These are phyloP conservation scores for Farysia itapuensis DNA, from an alignment of 1,284 basidiomycete genomes.

Conservation along the genomic window DNA sequence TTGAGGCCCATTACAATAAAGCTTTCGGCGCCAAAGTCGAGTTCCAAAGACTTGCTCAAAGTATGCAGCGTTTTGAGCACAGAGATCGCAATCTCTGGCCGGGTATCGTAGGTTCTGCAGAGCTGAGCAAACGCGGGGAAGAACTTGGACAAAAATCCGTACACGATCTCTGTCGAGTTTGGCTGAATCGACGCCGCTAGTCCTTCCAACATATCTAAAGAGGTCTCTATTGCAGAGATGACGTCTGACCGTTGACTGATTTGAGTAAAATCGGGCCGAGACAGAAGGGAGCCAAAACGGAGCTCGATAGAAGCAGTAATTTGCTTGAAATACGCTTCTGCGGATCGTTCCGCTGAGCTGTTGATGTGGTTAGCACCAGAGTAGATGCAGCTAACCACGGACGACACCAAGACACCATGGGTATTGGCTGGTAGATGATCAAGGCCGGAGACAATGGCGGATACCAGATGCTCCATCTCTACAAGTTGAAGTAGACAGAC, in stretches of 20 bases:
- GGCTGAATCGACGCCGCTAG: conserved; percentile 37
- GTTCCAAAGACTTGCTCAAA: conserved; percentile 20
- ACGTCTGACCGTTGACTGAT: conserved; percentile 38
- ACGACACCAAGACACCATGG: conserved; percentile 43
- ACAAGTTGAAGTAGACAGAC: conserved; percentile 39
- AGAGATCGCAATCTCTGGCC: conserved; percentile 27
- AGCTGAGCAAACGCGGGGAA: conserved; percentile 36
- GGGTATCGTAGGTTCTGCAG: conserved; percentile 24
- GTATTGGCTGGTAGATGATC: conserved; percentile 45
- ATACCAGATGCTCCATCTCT: conserved; percentile 40
- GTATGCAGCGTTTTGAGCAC: conserved; percentile 30
- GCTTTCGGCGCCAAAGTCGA: conserved; percentile 31
- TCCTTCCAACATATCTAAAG: conserved; percentile 49
- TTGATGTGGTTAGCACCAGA: conserved; percentile 22
- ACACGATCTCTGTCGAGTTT: conserved; percentile 38
- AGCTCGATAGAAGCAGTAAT: conserved; percentile 43
- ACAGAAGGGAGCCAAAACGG: conserved; percentile 34
- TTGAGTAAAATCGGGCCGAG: conserved; percentile 22
- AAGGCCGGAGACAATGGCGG: conserved; percentile 29
- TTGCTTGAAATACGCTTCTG: conserved; percentile 36
- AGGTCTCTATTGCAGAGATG: conserved; percentile 36
- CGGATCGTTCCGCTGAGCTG: conserved; percentile 16
- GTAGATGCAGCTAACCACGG: conserved; percentile 49
- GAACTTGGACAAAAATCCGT: conserved; percentile 37
- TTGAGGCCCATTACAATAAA: conserved; percentile 30